phyloP scores from a whole-genome alignment of 345 rosid genomes.

The Raphanus sativus region DNA sequence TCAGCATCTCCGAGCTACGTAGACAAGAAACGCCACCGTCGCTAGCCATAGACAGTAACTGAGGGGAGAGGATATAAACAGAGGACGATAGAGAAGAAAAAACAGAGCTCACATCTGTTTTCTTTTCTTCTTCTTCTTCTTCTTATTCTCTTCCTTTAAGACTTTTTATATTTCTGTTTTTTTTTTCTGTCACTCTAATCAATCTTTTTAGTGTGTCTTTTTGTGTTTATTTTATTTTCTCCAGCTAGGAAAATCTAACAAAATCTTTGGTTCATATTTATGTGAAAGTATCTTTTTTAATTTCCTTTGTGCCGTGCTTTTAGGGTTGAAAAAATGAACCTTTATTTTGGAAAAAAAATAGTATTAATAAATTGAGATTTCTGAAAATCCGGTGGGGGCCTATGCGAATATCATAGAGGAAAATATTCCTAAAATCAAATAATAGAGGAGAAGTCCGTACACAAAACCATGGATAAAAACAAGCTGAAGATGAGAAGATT shows the following conservation, averaged over 20 bases:
- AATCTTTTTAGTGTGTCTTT: conserved; percentile 11
- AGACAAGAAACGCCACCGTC: conserved; percentile 53
- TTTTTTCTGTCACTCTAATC: conserved; percentile 19
- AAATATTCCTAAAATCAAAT: conserved; percentile 28
- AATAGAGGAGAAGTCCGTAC: conserved; percentile 24
- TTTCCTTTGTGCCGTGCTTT: conserved; percentile 33
- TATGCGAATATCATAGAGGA: conserved; percentile 24
- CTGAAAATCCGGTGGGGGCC: conserved; percentile 59
- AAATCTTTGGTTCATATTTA: conserved; percentile 48
- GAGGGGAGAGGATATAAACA: neutral
- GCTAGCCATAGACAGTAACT: conserved; percentile 43
- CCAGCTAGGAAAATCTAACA: conserved; percentile 36
- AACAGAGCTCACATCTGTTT: conserved; percentile 21
- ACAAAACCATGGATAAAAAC: neutral
- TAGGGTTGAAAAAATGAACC: conserved; percentile 34
- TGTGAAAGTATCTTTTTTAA: neutral
- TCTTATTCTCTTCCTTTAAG: neutral
- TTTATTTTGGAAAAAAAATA: conserved; percentile 4
- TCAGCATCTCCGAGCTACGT: conserved; percentile 47
- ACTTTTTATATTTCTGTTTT: conserved; percentile 28
- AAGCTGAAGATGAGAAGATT: neutral
- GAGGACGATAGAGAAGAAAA: neutral
- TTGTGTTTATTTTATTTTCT: neutral
- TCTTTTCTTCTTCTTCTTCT: neutral
- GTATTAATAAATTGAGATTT: conserved; percentile 36